Percentiles rank a stretch among this genome's conserved stretches.
Evolutionary conservation across 2,329 filamentous ascomycete species (phyloP).

Genomic region (Chrysosporium queenslandicum): DNA sequence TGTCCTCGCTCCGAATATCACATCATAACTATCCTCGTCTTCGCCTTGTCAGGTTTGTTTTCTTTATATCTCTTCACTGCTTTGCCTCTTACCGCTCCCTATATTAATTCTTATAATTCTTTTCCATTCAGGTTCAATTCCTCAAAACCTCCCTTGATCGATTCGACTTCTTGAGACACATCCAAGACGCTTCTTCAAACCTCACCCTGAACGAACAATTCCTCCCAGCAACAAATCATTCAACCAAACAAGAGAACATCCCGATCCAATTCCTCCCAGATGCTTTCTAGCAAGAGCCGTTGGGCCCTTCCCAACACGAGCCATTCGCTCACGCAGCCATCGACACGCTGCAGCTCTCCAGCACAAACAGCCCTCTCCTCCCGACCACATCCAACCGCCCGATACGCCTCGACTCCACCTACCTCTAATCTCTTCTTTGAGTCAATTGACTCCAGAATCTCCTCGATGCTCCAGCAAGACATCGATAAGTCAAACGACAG

Average conservation of each 20-base stretch:
- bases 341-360: slow-evolving; percentile 13
- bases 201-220: neutral
- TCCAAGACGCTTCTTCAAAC: too few relatives aligned
- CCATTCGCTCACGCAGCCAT: slow-evolving; percentile 14
- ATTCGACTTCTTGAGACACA: too few relatives aligned
- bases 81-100: neutral
- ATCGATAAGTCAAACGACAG: slow-evolving; percentile 15
- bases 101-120: neutral
- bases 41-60: neutral
- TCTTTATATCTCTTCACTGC: neutral
- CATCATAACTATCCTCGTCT: neutral
- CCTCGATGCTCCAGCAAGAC: slow-evolving; percentile 6
- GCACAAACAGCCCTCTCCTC: neutral
- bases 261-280: neutral
- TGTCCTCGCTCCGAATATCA: neutral
- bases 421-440: slow-evolving; percentile 9
- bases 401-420: slow-evolving; percentile 16
- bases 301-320: slow-evolving; percentile 6
- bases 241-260: neutral
- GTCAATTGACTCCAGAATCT: slow-evolving; percentile 4
- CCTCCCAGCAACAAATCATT: neutral
- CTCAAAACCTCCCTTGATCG: too few relatives aligned
- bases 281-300: slow-evolving; percentile 11
- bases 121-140: neutral
- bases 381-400: slow-evolving; percentile 5